Percentiles rank a stretch among this genome's conserved stretches.
Conservation (phyloP, 805 yeast species). For the Diddensiella santjacobensis region DNA sequence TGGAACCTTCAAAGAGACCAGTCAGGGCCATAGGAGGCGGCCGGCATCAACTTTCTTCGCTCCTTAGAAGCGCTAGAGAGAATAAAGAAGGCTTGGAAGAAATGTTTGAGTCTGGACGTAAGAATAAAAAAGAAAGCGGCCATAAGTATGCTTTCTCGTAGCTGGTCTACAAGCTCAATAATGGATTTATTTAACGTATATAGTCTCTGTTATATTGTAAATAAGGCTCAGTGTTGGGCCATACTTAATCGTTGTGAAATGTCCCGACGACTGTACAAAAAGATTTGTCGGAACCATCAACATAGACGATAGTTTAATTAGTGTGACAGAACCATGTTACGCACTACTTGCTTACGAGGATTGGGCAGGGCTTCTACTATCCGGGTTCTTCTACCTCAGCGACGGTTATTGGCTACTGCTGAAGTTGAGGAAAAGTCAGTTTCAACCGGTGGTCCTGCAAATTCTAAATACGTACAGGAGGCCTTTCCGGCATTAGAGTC, state of each 20-base stretch:
- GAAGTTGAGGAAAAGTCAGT: neutral
- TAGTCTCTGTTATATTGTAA: no score
- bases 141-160: conserved; percentile 31
- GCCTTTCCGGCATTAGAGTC: neutral
- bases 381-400: no score
- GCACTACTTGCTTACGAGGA: no score
- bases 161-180: neutral
- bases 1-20: conserved; percentile 30
- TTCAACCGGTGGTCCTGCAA: neutral
- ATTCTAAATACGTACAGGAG: neutral
- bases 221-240: no score
- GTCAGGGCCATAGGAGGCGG: conserved; percentile 33
- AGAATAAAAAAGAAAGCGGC: conserved; percentile 28
- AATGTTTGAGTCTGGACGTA: conserved; percentile 25
- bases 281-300: no score
- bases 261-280: no score
- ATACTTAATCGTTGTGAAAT: no score
- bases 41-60: conserved; percentile 32
- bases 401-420: no score
- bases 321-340: no score
- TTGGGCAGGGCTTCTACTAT: no score
- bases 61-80: conserved; percentile 31
- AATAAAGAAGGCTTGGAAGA: conserved; percentile 35
- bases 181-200: no score
- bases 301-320: no score